Conservation (phyloP, 805 yeast species). For the Starmerella riodocensis region DNA sequence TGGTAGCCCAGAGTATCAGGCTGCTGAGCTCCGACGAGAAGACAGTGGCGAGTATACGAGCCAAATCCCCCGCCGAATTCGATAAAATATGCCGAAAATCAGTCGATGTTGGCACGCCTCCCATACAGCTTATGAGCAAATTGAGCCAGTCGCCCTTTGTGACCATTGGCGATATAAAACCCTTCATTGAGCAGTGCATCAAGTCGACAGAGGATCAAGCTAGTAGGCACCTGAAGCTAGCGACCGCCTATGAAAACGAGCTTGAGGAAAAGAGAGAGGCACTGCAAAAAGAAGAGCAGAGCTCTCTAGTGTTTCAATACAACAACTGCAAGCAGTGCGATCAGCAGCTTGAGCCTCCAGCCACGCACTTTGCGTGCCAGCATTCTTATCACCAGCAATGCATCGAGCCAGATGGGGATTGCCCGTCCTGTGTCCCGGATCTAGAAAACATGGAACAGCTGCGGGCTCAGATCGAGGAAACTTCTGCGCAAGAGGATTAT, state of each 20-base stretch:
- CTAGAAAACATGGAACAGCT: constrained; percentile 50
- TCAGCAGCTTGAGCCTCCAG: constrained; percentile 57
- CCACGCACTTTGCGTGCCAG: constrained; percentile 69
- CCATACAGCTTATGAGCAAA: constrained; percentile 63
- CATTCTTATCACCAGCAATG: constrained; percentile 84
- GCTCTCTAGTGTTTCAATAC: constrained; percentile 45
- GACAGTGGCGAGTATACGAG: constrained; percentile 7
- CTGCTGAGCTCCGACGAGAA: constrained; percentile 2
- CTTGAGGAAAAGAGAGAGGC: constrained; percentile 41
- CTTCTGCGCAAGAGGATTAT: constrained; percentile 49
- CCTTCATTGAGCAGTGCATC: constrained; percentile 50
- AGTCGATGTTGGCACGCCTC: constrained; percentile 37
- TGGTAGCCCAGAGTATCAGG: constrained; percentile 6
- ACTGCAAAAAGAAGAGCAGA: constrained; percentile 38
- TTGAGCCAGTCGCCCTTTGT: constrained; percentile 50
- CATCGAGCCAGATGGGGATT: constrained; percentile 33
- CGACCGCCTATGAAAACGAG: constrained; percentile 55
- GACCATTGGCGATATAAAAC: constrained; percentile 59
- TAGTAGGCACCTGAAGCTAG: constrained; percentile 50
- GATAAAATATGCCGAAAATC: background rate
- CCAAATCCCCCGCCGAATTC: background rate
- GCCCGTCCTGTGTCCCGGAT: constrained; percentile 70
- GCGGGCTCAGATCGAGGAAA: constrained; percentile 45
- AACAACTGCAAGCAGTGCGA: constrained; percentile 55
- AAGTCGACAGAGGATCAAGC: constrained; percentile 50